phyloP scores from a whole-genome alignment of 192 early-diverging fungal species.

The Coemansia sp. region DNA sequence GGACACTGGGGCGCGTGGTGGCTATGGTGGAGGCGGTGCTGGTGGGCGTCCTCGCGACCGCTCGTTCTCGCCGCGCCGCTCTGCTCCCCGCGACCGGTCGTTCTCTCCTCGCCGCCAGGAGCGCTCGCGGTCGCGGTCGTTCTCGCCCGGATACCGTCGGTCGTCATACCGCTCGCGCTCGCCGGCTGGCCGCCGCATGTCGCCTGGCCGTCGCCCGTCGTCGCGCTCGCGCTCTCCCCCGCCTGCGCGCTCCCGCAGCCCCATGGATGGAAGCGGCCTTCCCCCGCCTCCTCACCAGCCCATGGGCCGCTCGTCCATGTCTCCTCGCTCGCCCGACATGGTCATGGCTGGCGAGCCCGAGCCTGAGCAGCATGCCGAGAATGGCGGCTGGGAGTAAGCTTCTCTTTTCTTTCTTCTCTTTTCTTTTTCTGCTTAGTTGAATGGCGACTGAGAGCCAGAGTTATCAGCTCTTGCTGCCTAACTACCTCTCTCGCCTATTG shows the following conservation, averaged over 20 bases:
- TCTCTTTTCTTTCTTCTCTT: neutral
- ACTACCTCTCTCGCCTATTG: neutral
- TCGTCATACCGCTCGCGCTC: constrained; percentile 34
- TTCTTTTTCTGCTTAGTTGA: constrained; percentile 4
- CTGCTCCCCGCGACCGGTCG: constrained; percentile 53
- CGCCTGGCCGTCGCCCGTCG: constrained; percentile 10
- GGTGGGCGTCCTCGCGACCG: constrained; percentile 49
- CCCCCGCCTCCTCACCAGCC: constrained; percentile 23
- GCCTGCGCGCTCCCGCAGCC: constrained; percentile 29
- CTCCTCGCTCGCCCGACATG: constrained; percentile 53
- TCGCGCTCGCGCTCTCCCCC: constrained; percentile 36
- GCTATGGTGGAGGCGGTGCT: constrained; percentile 29
- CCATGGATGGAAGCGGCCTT: constrained; percentile 15
- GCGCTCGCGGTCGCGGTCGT: constrained; percentile 58
- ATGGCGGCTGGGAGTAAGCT: constrained; percentile 38
- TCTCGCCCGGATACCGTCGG: constrained; percentile 46
- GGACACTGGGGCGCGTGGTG: constrained; percentile 41
- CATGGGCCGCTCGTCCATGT: constrained; percentile 46
- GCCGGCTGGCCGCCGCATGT: constrained; percentile 25
- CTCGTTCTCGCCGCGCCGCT: constrained; percentile 46
- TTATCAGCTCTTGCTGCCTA: neutral
- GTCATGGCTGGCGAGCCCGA: constrained; percentile 17
- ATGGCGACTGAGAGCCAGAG: neutral
- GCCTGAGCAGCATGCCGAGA: constrained; percentile 17
- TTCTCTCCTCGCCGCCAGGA: constrained; percentile 32